Percentiles rank a stretch among this genome's conserved stretches.
Conservation (phyloP, 371 early-diverging fungal genomes). For the Mortierella sp. region DNA sequence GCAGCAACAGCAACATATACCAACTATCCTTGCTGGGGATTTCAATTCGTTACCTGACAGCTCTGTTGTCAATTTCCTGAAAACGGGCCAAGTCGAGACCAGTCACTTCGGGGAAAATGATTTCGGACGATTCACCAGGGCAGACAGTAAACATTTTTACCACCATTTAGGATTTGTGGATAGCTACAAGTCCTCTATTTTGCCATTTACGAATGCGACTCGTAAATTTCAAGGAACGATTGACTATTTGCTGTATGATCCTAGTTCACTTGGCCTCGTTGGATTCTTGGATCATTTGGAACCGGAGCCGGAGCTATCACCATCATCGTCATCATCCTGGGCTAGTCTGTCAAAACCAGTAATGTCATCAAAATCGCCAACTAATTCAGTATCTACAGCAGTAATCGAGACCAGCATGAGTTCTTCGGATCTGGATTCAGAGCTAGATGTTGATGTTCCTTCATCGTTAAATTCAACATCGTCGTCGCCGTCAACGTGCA, state of each 20-base stretch:
- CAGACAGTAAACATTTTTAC: constrained; percentile 67
- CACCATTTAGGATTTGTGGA: constrained; percentile 81
- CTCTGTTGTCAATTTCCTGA: constrained; percentile 90
- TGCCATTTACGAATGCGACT: constrained; percentile 95
- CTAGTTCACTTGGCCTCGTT: constrained; percentile 42
- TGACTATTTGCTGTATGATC: constrained; percentile 95
- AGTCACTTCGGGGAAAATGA: constrained; percentile 80
- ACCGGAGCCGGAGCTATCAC: constrained; percentile 7
- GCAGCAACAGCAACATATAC: constrained; percentile 53
- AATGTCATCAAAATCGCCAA: not conserved
- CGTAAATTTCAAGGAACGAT: constrained; percentile 92
- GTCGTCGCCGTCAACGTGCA: constrained; percentile 5
- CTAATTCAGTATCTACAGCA: not conserved
- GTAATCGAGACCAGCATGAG: constrained; percentile 12
- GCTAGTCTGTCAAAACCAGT: not conserved
- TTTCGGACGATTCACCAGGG: constrained; percentile 87
- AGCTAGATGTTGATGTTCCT: constrained; percentile 23
- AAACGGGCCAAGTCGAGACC: constrained; percentile 74
- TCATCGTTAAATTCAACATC: constrained; percentile 15
- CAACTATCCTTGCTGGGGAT: constrained; percentile 92
- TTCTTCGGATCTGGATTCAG: constrained; percentile 38
- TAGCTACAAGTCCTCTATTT: constrained; percentile 76
- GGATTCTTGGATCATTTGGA: constrained; percentile 53
- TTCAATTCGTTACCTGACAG: constrained; percentile 95
- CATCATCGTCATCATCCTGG: not conserved